These are phyloP conservation scores for Omphalea diandra DNA, from an alignment of 441 rosid genomes.

Conservation along the genomic window DNA sequence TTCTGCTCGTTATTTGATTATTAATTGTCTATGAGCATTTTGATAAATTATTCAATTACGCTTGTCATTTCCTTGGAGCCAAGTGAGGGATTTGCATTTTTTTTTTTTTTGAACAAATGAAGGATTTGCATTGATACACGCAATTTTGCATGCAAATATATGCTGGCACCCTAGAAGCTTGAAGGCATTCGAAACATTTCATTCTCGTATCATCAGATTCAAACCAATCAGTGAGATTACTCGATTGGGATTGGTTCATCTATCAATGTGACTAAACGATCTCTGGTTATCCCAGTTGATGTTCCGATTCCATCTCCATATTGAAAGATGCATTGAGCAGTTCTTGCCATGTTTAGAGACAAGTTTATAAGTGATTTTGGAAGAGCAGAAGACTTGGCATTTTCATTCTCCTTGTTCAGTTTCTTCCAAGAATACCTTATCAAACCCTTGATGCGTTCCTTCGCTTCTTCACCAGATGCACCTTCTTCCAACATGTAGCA, in stretches of 20 bases:
- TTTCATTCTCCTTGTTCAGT: slow-evolving; percentile 11
- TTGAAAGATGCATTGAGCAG: slow-evolving; percentile 24
- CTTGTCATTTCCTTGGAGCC: too few species aligned
- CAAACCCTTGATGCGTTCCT: slow-evolving; percentile 10
- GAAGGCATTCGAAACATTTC: too few species aligned
- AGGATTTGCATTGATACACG: too few species aligned
- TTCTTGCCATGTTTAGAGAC: slow-evolving; percentile 23
- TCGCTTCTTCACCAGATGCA: slow-evolving; percentile 24
- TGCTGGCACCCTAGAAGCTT: too few species aligned
- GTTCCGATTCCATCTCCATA: slow-evolving; percentile 30
- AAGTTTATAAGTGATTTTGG: background rate
- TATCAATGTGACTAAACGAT: background rate
- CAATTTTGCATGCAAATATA: too few species aligned
- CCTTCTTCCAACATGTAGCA: slow-evolving; percentile 27
- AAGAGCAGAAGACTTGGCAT: background rate
- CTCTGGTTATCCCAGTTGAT: background rate
- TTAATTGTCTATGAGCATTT: too few species aligned
- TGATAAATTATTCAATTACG: too few species aligned
- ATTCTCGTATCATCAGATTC: too few species aligned
- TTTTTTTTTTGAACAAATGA: too few species aligned
- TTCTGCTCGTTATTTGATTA: too few species aligned
- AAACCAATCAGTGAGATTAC: too few species aligned
- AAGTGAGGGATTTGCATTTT: too few species aligned
- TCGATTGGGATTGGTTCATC: background rate
- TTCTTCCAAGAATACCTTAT: slow-evolving; percentile 26